Conservation (phyloP, 768 basidiomycete genomes). For the Amylocystis lapponica region DNA sequence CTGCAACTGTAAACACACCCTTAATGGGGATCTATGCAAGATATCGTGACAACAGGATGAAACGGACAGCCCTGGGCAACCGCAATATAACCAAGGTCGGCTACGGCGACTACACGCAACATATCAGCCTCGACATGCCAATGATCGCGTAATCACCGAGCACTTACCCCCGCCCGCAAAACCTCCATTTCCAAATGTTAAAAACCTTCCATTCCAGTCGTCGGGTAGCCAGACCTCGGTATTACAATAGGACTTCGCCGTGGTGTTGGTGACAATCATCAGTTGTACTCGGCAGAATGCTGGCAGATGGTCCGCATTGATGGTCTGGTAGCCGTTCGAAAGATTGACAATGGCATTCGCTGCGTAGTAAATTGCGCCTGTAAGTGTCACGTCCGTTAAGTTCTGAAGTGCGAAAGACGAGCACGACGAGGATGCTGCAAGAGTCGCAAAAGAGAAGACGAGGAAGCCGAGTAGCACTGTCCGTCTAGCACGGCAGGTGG, state of each 20-base stretch:
- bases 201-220: conserved; percentile 24
- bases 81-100: conserved; percentile 19
- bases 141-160: background rate
- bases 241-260: conserved; percentile 14
- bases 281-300: conserved; percentile 22
- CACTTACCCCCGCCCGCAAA: conserved; percentile 22
- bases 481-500: too few species aligned
- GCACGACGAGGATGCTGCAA: too few species aligned
- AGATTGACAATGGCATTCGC: conserved; percentile 15
- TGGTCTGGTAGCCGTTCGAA: conserved; percentile 14
- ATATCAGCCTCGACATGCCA: background rate
- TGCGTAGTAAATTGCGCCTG: conserved; percentile 10
- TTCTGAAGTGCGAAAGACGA: conserved; percentile 5
- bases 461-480: too few species aligned
- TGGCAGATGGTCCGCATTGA: conserved; percentile 15
- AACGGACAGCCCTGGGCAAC: conserved; percentile 22
- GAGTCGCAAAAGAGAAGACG: too few species aligned
- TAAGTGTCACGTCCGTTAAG: conserved; percentile 2
- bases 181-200: conserved; percentile 25
- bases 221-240: conserved; percentile 28
- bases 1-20: too few species aligned
- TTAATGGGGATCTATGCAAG: too few species aligned
- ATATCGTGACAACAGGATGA: too few species aligned
- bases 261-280: conserved; percentile 17
- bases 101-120: conserved; percentile 12